Conservation (phyloP, 306 rosid species). For the Acacia acuminata region DNA sequence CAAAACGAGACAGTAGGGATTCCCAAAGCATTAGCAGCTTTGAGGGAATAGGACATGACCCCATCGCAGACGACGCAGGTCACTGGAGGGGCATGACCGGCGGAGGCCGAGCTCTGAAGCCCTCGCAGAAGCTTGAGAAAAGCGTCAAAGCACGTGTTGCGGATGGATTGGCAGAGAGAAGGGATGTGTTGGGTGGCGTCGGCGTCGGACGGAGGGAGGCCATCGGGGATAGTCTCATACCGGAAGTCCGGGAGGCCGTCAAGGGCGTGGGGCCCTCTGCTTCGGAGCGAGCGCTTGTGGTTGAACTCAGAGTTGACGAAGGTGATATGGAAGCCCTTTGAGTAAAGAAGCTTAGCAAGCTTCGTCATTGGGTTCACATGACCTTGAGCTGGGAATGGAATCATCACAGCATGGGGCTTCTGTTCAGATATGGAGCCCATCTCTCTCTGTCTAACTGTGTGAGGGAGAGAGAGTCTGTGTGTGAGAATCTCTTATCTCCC, state of each 20-base stretch:
- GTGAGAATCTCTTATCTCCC: too few species aligned
- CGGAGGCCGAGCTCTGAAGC: slow-evolving; percentile 3
- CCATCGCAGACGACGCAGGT: slow-evolving; percentile 22
- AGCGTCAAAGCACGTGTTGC: not conserved
- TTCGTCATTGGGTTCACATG: slow-evolving; percentile 21
- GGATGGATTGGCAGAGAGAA: slow-evolving; percentile 9
- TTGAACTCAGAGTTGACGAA: slow-evolving; percentile 9
- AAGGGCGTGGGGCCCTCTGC: slow-evolving; percentile 8
- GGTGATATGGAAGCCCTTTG: slow-evolving; percentile 28
- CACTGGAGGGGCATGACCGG: not conserved
- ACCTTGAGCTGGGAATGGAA: slow-evolving; percentile 27
- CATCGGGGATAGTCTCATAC: slow-evolving; percentile 25
- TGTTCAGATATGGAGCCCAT: not conserved
- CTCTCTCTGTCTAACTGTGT: not conserved
- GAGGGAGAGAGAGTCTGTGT: not conserved
- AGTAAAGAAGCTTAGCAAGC: slow-evolving; percentile 25
- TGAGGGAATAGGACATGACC: slow-evolving; percentile 14
- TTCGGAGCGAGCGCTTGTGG: not conserved
- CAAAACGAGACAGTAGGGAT: slow-evolving; percentile 16
- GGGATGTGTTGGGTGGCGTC: slow-evolving; percentile 19
- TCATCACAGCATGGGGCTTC: slow-evolving; percentile 10
- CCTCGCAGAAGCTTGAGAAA: not conserved
- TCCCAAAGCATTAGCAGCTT: slow-evolving; percentile 18
- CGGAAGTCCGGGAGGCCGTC: slow-evolving; percentile 13
- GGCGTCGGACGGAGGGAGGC: slow-evolving; percentile 14